Conservation (phyloP, 2,329 filamentous ascomycete species). For the Acrodontium crateriforme region DNA sequence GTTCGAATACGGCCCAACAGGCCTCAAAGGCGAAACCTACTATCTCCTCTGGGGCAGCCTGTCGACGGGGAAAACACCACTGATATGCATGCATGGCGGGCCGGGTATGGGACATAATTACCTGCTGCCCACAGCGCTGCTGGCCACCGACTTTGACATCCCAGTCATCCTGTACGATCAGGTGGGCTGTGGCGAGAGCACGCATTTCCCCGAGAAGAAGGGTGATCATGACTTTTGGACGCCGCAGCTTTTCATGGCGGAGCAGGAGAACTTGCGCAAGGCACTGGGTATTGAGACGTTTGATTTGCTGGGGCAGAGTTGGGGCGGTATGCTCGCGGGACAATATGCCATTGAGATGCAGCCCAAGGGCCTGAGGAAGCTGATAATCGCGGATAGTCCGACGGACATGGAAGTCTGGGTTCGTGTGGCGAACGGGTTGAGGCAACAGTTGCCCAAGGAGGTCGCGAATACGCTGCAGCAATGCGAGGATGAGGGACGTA, state of each 20-base stretch:
- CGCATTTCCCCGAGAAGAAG: constrained; percentile 32
- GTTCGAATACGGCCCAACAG: constrained; percentile 22
- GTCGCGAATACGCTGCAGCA: constrained; percentile 17
- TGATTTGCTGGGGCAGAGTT: constrained; percentile 37
- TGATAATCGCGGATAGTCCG: constrained; percentile 23
- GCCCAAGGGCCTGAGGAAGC: constrained; percentile 24
- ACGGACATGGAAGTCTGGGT: constrained; percentile 19
- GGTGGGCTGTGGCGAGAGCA: constrained; percentile 37
- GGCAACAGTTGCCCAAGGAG: constrained; percentile 14
- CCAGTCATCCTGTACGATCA: constrained; percentile 43
- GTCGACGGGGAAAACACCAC: constrained; percentile 12
- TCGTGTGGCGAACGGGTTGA: constrained; percentile 13
- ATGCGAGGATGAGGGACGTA: constrained; percentile 17
- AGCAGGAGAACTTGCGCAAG: constrained; percentile 36
- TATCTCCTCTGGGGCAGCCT: constrained; percentile 28
- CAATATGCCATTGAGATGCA: constrained; percentile 27
- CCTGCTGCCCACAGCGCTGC: constrained; percentile 25
- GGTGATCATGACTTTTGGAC: constrained; percentile 37
- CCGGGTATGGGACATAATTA: constrained; percentile 30
- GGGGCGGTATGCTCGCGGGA: constrained; percentile 39
- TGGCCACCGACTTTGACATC: constrained; percentile 20
- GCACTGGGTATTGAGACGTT: constrained; percentile 29
- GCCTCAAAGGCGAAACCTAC: constrained; percentile 26
- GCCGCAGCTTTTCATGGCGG: constrained; percentile 32
- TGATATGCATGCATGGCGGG: constrained; percentile 32